A percentile compares a stretch with the other conserved stretches of the same genome.
These are phyloP conservation scores for Fragaria nilgerrensis DNA, from an alignment of 306 rosid genomes.

Conservation along the genomic window DNA sequence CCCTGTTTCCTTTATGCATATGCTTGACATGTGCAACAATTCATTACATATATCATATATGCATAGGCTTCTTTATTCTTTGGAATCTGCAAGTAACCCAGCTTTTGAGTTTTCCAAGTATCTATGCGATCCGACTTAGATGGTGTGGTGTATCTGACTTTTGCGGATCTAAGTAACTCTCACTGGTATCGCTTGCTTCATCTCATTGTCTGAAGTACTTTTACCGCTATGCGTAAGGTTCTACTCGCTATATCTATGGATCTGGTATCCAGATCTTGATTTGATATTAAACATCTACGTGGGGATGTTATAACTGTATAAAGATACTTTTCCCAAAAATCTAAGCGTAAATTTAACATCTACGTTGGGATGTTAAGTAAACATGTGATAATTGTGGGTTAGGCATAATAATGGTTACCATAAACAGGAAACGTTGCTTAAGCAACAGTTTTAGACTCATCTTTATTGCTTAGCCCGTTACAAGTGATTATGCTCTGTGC, in stretches of 20 bases:
- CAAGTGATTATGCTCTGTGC: constrained; percentile 1
- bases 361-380: no score
- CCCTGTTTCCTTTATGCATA: background rate
- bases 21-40: background rate
- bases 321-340: background rate
- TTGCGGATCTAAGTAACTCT: background rate
- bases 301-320: background rate
- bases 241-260: background rate
- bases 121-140: background rate
- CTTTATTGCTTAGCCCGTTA: background rate
- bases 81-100: constrained; percentile 2
- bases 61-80: background rate
- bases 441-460: background rate
- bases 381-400: background rate
- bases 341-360: background rate
- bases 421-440: background rate
- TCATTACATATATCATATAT: background rate
- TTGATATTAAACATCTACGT: no score
- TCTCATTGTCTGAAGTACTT: background rate
- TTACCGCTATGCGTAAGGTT: background rate
- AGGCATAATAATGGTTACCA: background rate
- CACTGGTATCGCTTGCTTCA: background rate
- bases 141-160: background rate
- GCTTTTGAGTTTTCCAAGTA: background rate
- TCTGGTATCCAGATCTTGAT: background rate